These are phyloP conservation scores for Ascochyta fabae DNA, from an alignment of 2,329 filamentous ascomycete species.

Conservation along the genomic window DNA sequence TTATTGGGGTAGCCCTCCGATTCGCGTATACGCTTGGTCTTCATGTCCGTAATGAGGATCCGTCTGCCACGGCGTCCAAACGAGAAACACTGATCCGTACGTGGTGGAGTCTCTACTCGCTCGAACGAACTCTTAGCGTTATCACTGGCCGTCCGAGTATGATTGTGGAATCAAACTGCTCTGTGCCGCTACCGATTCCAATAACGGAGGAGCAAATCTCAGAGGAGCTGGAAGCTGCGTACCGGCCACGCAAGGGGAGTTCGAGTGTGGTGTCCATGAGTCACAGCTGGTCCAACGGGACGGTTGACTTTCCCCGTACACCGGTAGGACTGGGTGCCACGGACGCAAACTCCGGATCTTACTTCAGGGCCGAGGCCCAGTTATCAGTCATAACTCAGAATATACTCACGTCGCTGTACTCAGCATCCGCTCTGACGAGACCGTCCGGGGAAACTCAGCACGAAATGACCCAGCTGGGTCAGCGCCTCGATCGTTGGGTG, in stretches of 20 bases:
- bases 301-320: constrained; percentile 7
- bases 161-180: constrained; percentile 45
- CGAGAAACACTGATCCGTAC: constrained; percentile 48
- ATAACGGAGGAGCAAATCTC: constrained; percentile 29
- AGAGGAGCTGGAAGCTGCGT: constrained; percentile 16
- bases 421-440: constrained; percentile 38
- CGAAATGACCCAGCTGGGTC: constrained; percentile 39
- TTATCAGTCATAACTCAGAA: constrained; percentile 45
- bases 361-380: constrained; percentile 36
- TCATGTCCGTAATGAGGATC: constrained; percentile 48
- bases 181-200: constrained; percentile 42
- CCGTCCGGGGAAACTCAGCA: constrained; percentile 45
- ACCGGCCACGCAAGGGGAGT: constrained; percentile 14
- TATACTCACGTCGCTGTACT: constrained; percentile 48
- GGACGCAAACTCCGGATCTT: constrained; percentile 30
- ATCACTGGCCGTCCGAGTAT: constrained; percentile 51
- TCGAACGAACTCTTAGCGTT: constrained; percentile 49
- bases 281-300: not conserved
- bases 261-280: not conserved
- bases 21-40: constrained; percentile 48
- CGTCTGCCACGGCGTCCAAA: constrained; percentile 34
- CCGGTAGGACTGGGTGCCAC: not conserved
- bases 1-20: constrained; percentile 48
- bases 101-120: constrained; percentile 52
- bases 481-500: constrained; percentile 46